Conservation (phyloP, 2,329 filamentous ascomycete species). For the Amylocarpus encephaloides region DNA sequence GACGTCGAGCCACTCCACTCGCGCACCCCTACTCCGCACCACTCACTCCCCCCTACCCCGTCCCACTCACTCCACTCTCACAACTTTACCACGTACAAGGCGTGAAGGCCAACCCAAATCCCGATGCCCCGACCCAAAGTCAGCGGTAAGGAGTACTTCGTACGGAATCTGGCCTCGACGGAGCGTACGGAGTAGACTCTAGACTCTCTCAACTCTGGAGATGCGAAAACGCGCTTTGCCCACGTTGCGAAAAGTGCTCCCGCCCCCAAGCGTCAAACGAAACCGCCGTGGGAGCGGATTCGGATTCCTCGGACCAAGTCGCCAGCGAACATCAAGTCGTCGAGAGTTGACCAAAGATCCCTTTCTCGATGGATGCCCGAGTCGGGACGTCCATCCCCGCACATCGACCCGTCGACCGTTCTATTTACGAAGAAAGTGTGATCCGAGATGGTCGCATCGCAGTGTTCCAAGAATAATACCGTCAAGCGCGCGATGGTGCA, state of each 20-base stretch:
- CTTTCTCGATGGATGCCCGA: background rate
- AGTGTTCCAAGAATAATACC: background rate
- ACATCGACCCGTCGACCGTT: background rate
- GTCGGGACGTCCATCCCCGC: background rate
- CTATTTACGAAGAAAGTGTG: background rate
- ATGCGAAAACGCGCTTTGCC: too few species aligned
- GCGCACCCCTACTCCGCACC: background rate
- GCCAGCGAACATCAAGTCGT: background rate
- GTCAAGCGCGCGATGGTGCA: background rate
- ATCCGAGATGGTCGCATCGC: background rate
- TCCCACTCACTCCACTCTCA: background rate
- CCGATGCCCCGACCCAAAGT: too few species aligned
- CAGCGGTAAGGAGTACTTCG: too few species aligned
- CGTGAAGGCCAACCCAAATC: too few species aligned
- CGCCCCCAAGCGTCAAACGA: background rate
- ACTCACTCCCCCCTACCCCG: background rate
- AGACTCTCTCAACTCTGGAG: too few species aligned
- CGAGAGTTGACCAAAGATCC: background rate
- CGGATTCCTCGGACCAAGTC: background rate
- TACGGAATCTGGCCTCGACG: too few species aligned
- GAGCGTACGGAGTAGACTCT: too few species aligned
- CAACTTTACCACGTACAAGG: too few species aligned
- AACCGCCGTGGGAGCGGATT: background rate
- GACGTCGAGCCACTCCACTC: background rate
- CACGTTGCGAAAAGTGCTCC: background rate